A percentile compares a stretch with the other conserved stretches of the same genome.
These are phyloP conservation scores for Chlamydomonas eustigma DNA, from an alignment of 139 green algal species.

Conservation along the genomic window DNA sequence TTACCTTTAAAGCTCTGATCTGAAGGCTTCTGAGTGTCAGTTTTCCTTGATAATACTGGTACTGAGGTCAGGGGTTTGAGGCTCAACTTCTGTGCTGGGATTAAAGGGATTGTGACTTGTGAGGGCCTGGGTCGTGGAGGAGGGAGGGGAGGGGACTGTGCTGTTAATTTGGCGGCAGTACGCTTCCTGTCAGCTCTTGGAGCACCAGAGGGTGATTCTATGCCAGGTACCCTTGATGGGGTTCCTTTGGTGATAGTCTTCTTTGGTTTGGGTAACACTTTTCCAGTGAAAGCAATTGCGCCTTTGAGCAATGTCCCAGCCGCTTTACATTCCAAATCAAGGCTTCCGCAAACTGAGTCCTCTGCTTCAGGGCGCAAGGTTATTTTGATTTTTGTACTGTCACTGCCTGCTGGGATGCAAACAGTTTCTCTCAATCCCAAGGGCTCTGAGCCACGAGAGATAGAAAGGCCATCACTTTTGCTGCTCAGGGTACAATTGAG, in stretches of 20 bases:
- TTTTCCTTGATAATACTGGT: background rate
- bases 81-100: too few species aligned
- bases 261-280: background rate
- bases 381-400: background rate
- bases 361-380: background rate
- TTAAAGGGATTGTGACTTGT: too few species aligned
- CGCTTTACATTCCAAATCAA: background rate
- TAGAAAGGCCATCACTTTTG: background rate
- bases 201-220: background rate
- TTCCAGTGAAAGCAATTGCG: background rate
- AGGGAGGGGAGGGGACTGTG: background rate
- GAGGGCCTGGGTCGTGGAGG: background rate
- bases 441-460: background rate
- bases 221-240: background rate
- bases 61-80: too few species aligned
- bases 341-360: constrained; percentile 1
- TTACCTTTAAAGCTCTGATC: too few species aligned
- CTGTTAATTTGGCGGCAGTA: background rate
- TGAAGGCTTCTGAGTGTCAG: background rate
- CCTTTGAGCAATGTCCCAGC: constrained; percentile 9
- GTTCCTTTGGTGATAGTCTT: background rate
- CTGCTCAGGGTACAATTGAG: background rate
- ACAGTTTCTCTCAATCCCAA: background rate
- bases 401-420: background rate
- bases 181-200: background rate